Evolutionary conservation across 2,329 filamentous ascomycete species (phyloP).

Genomic region (Tolypocladium nubicola): DNA sequence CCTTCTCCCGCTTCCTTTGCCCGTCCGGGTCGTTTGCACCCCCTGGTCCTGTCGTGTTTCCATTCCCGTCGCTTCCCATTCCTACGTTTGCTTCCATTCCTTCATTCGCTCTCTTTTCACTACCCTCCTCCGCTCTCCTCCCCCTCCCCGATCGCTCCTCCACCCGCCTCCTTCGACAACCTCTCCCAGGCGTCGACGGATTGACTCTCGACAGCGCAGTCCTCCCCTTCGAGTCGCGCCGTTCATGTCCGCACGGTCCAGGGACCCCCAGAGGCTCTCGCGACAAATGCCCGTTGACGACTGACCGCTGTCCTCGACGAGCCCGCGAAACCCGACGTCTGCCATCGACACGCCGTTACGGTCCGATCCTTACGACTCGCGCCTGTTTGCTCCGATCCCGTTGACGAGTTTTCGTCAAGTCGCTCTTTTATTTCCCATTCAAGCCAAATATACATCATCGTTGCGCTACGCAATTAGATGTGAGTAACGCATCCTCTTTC

Average conservation of each 20-base stretch:
- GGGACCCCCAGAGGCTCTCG: conserved; percentile 19
- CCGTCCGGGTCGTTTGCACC: conserved; percentile 5
- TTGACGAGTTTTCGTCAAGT: conserved; percentile 36
- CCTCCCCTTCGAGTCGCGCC: conserved; percentile 7
- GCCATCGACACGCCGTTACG: conserved; percentile 9
- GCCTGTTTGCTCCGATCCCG: conserved; percentile 13
- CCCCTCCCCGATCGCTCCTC: conserved; percentile 11
- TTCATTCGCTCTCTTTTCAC: conserved; percentile 15
- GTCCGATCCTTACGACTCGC: conserved; percentile 16
- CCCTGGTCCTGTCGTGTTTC: conserved; percentile 21
- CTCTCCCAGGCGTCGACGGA: conserved; percentile 20
- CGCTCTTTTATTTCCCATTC: conserved; percentile 25
- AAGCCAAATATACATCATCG: conserved; percentile 5
- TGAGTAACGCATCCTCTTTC: conserved; percentile 5
- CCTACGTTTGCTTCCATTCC: conserved; percentile 14
- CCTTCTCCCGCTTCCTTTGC: conserved; percentile 3
- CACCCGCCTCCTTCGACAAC: conserved; percentile 18
- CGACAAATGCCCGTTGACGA: conserved; percentile 21
- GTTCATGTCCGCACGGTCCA: conserved; percentile 15
- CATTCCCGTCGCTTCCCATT: conserved; percentile 13
- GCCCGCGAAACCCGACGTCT: conserved; percentile 1
- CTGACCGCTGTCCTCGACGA: conserved; percentile 15
- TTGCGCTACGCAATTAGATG: conserved; percentile 7
- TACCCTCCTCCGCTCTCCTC: conserved; percentile 7
- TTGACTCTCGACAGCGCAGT: conserved; percentile 19